These are phyloP conservation scores for Komagataella kurtzmanii DNA, from an alignment of 805 yeast genomes.

Conservation along the genomic window DNA sequence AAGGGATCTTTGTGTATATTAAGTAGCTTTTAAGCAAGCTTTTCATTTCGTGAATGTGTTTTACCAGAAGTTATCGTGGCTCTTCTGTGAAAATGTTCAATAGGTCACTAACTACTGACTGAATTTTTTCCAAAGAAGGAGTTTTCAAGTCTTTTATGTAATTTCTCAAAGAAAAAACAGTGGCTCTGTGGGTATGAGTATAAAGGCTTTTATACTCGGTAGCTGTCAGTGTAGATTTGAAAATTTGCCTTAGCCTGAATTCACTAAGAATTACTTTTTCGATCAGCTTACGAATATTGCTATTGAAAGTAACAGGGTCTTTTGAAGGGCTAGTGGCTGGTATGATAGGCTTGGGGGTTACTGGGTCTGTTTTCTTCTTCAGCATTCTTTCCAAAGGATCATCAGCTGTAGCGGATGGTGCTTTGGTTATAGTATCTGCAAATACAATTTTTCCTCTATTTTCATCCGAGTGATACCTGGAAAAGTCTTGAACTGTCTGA, in stretches of 20 bases:
- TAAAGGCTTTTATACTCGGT: slow-evolving; percentile 20
- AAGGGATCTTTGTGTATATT: background rate
- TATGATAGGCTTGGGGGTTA: background rate
- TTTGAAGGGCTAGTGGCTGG: background rate
- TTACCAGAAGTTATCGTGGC: background rate
- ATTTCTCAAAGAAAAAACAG: slow-evolving; percentile 23
- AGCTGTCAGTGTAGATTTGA: slow-evolving; percentile 10
- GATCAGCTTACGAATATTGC: slow-evolving; percentile 2
- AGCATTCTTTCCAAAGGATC: background rate
- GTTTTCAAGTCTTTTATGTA: slow-evolving; percentile 7
- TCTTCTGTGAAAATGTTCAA: slow-evolving; percentile 13
- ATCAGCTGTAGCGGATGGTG: background rate
- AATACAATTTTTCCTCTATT: background rate
- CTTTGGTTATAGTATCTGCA: background rate
- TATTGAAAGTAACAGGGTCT: background rate
- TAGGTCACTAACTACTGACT: slow-evolving; percentile 20
- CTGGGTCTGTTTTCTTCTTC: background rate
- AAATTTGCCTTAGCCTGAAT: slow-evolving; percentile 19
- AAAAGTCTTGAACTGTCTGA: background rate
- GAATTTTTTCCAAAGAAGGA: slow-evolving; percentile 17
- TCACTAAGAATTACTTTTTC: slow-evolving; percentile 19
- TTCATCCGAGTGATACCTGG: background rate
- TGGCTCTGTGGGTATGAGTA: slow-evolving; percentile 20
- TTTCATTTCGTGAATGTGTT: background rate
- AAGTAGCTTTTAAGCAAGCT: background rate